Evolutionary conservation across 2,329 filamentous ascomycete species (phyloP).

Genomic region (Dothiorella sarmentorum): DNA sequence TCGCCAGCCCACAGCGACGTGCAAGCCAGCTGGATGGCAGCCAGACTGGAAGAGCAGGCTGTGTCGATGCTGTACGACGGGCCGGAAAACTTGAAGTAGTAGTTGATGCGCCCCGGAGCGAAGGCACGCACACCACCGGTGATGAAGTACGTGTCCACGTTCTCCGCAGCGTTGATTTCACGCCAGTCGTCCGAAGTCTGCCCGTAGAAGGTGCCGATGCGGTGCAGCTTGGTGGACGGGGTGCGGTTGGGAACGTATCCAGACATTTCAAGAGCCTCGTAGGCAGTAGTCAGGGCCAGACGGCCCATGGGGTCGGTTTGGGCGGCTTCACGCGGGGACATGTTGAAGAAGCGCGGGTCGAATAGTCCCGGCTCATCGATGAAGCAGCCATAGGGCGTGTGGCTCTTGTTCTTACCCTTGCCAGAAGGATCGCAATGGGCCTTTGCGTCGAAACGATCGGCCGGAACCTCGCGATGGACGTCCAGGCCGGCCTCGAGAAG

Average conservation of each 20-base stretch:
- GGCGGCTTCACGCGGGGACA: constrained; percentile 25
- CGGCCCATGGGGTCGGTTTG: constrained; percentile 24
- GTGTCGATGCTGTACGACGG: constrained; percentile 25
- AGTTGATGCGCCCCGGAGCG: constrained; percentile 48
- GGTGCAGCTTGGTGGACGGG: constrained; percentile 24
- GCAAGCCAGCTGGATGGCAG: constrained; percentile 27
- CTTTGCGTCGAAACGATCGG: constrained; percentile 70
- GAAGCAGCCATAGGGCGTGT: constrained; percentile 27
- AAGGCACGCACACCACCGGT: constrained; percentile 53
- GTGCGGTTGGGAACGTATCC: constrained; percentile 26
- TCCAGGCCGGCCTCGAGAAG: constrained; percentile 71
- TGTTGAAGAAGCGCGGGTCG: constrained; percentile 24
- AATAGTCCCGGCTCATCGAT: constrained; percentile 25
- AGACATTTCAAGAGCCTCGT: constrained; percentile 24
- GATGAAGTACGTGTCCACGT: constrained; percentile 55
- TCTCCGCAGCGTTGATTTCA: constrained; percentile 24
- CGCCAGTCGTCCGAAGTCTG: constrained; percentile 31
- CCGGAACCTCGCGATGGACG: constrained; percentile 64
- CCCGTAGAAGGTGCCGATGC: constrained; percentile 33
- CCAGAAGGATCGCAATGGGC: constrained; percentile 62
- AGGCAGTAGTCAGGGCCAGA: constrained; percentile 21
- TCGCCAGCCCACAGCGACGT: constrained; percentile 22
- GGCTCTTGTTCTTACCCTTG: constrained; percentile 21
- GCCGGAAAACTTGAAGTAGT: constrained; percentile 26
- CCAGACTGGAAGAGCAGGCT: constrained; percentile 26